phyloP scores from a whole-genome alignment of 441 rosid genomes.

The California macrophylla region DNA sequence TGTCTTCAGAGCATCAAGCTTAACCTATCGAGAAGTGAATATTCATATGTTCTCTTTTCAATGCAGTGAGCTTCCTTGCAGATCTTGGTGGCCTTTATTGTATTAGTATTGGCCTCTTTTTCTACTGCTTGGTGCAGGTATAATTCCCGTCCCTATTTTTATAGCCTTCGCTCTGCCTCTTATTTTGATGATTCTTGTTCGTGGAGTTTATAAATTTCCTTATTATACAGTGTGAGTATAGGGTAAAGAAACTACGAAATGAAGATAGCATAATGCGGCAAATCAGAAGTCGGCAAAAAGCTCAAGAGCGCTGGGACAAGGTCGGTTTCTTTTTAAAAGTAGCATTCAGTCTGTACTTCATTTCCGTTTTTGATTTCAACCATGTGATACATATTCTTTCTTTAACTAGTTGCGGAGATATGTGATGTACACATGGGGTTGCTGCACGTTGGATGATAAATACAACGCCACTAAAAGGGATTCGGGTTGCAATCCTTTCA shows the following conservation, averaged over 20 bases:
- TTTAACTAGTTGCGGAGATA: constrained; percentile 71
- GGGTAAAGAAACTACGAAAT: constrained; percentile 66
- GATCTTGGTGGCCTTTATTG: constrained; percentile 98
- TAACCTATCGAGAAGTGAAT: background rate
- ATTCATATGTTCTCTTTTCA: constrained; percentile 13
- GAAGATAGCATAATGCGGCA: constrained; percentile 65
- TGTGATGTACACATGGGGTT: constrained; percentile 74
- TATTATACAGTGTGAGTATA: constrained; percentile 60
- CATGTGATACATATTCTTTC: constrained; percentile 17
- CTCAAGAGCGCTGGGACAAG: constrained; percentile 76
- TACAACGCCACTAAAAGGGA: constrained; percentile 17
- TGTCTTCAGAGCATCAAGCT: background rate
- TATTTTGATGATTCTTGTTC: constrained; percentile 5
- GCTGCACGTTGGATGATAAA: constrained; percentile 41
- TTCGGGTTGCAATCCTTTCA: constrained; percentile 31
- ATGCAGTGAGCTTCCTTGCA: constrained; percentile 94
- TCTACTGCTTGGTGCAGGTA: constrained; percentile 87
- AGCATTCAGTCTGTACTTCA: background rate
- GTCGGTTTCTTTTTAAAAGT: constrained; percentile 31
- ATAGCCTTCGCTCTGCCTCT: background rate
- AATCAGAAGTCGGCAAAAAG: constrained; percentile 61
- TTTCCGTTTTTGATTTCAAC: constrained; percentile 8
- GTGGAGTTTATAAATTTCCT: constrained; percentile 10
- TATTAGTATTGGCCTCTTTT: constrained; percentile 78
- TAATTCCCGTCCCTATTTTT: constrained; percentile 19